Conservation (phyloP, 345 rosid genomes). For the Dipteronia sinensis region DNA sequence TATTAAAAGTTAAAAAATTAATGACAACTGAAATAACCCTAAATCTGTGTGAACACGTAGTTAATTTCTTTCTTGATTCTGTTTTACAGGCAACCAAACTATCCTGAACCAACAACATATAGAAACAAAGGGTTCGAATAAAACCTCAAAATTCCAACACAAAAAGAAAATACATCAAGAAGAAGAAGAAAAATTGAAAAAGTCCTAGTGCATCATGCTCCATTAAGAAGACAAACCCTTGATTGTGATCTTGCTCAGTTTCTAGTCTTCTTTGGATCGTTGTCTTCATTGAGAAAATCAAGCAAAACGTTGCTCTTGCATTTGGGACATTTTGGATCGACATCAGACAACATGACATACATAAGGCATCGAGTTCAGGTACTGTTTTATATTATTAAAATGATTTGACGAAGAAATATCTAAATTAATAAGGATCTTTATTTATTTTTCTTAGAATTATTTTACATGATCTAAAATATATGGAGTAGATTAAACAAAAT, state of each 20-base stretch:
- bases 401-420: no score
- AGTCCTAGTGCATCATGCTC: neutral
- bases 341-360: slow-evolving; percentile 63
- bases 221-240: neutral
- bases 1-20: no score
- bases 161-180: neutral
- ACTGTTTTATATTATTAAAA: no score
- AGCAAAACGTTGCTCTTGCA: slow-evolving; percentile 66
- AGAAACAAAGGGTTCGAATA: neutral
- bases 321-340: slow-evolving; percentile 54
- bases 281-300: slow-evolving; percentile 34
- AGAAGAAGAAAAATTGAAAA: neutral
- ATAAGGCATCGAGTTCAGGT: slow-evolving; percentile 61
- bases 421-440: no score
- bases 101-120: neutral
- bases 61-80: neutral
- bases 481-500: no score
- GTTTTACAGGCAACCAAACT: neutral
- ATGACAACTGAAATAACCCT: neutral
- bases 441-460: no score
- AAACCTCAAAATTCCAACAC: neutral
- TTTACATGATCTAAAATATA: no score
- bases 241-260: slow-evolving; percentile 1
- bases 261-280: slow-evolving; percentile 19
- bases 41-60: neutral